Conservation (phyloP, 768 basidiomycete species). For the Hygrophoropsis aurantiaca region DNA sequence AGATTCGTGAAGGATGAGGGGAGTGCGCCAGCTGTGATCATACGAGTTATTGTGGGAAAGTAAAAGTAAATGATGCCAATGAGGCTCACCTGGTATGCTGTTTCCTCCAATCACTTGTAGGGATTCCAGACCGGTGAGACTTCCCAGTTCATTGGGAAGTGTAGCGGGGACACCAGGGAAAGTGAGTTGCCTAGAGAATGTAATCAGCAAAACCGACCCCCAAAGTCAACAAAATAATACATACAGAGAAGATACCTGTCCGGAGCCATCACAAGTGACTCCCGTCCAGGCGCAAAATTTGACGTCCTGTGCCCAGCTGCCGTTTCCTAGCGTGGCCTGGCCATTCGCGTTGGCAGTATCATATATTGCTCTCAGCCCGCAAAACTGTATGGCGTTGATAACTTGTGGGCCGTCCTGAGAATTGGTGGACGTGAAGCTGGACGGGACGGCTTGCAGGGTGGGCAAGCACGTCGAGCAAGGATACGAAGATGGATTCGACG, state of each 20-base stretch:
- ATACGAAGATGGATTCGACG: slow-evolving; percentile 40
- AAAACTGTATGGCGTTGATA: slow-evolving; percentile 44
- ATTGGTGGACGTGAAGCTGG: slow-evolving; percentile 30
- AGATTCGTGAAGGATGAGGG: slow-evolving; percentile 38
- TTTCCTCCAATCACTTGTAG: slow-evolving; percentile 42
- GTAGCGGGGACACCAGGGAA: slow-evolving; percentile 48
- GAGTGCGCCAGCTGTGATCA: slow-evolving; percentile 38
- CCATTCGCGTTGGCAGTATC: slow-evolving; percentile 35
- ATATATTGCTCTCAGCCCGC: slow-evolving; percentile 44
- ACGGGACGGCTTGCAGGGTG: slow-evolving; percentile 37
- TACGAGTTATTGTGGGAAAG: neutral
- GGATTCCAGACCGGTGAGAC: slow-evolving; percentile 36
- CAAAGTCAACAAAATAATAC: slow-evolving; percentile 13
- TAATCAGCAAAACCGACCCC: neutral
- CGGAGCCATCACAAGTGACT: slow-evolving; percentile 41
- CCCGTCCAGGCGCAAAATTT: slow-evolving; percentile 49
- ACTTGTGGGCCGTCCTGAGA: slow-evolving; percentile 32
- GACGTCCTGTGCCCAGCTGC: slow-evolving; percentile 45
- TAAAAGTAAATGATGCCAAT: neutral
- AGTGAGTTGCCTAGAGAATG: slow-evolving; percentile 31
- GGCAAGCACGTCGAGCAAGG: slow-evolving; percentile 48
- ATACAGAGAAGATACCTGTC: slow-evolving; percentile 41
- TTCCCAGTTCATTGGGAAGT: slow-evolving; percentile 42
- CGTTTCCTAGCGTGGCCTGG: slow-evolving; percentile 38
- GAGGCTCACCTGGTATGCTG: slow-evolving; percentile 38